These are phyloP conservation scores for Hibiscus syriacus DNA, from an alignment of 345 rosid genomes.

Conservation along the genomic window DNA sequence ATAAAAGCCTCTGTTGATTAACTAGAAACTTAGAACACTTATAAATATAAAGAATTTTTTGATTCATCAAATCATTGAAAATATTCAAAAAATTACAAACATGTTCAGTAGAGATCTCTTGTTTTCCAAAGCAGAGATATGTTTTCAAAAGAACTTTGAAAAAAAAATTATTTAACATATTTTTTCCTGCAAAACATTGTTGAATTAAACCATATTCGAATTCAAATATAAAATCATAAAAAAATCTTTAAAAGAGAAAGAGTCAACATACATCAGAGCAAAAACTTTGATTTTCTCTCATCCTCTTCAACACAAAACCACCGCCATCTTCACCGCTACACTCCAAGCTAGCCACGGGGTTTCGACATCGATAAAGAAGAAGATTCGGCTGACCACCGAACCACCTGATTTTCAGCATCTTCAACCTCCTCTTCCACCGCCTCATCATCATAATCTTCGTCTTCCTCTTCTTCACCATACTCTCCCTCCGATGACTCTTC, in stretches of 20 bases:
- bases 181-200: no score
- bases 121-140: no score
- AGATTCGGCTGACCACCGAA: constrained; percentile 50
- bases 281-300: constrained; percentile 21
- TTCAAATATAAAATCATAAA: not conserved
- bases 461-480: constrained; percentile 19
- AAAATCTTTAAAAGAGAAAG: not conserved
- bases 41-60: no score
- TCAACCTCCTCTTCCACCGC: constrained; percentile 15
- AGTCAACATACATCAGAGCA: constrained; percentile 41
- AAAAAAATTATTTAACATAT: no score
- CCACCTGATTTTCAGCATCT: constrained; percentile 75
- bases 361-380: constrained; percentile 2
- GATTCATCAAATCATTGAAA: no score
- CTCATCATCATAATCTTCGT: constrained; percentile 7
- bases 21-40: no score
- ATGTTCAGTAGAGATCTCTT: no score
- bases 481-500: constrained; percentile 6
- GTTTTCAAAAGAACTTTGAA: no score
- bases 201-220: no score
- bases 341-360: constrained; percentile 27
- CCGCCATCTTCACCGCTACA: constrained; percentile 22
- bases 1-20: no score
- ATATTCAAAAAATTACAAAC: no score
- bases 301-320: constrained; percentile 29